Conservation (phyloP, 1,284 basidiomycete species). For the Schizophyllum commune region DNA sequence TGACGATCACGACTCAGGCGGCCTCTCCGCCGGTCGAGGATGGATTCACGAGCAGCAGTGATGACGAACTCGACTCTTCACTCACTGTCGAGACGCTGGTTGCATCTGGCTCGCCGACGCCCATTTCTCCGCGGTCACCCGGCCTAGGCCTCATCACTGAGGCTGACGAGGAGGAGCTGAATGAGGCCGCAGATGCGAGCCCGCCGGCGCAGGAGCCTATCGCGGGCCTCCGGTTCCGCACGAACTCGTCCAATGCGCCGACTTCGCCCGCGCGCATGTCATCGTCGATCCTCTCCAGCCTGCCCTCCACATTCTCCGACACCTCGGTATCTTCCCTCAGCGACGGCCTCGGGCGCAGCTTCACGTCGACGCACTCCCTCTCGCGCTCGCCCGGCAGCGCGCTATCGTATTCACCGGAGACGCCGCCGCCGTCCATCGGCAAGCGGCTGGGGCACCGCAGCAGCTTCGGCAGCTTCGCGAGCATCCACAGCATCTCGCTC, state of each 20-base stretch:
- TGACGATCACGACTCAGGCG: slow-evolving; percentile 11
- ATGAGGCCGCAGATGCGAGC: slow-evolving; percentile 8
- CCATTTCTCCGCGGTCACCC: slow-evolving; percentile 27
- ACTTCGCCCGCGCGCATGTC: not conserved
- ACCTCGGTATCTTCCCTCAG: not conserved
- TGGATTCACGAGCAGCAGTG: slow-evolving; percentile 6
- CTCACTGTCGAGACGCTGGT: slow-evolving; percentile 2
- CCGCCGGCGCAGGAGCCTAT: slow-evolving; percentile 11
- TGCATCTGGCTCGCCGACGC: slow-evolving; percentile 20
- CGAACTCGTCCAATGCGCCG: not conserved
- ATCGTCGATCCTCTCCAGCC: not conserved
- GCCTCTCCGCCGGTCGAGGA: slow-evolving; percentile 5
- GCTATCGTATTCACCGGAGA: not conserved
- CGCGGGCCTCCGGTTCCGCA: not conserved
- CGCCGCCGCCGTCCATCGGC: not conserved
- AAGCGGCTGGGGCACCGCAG: not conserved
- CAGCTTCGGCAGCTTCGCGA: not conserved
- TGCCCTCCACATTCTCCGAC: not conserved
- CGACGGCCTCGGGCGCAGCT: not conserved
- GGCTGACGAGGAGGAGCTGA: slow-evolving; percentile 41
- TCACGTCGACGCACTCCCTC: not conserved
- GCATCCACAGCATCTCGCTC: not conserved
- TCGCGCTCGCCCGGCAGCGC: not conserved
- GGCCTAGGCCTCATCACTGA: slow-evolving; percentile 48
- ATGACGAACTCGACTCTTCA: slow-evolving; percentile 1